phyloP scores from a whole-genome alignment of 176 grass and related monocot genomes.

The Poa annua region DNA sequence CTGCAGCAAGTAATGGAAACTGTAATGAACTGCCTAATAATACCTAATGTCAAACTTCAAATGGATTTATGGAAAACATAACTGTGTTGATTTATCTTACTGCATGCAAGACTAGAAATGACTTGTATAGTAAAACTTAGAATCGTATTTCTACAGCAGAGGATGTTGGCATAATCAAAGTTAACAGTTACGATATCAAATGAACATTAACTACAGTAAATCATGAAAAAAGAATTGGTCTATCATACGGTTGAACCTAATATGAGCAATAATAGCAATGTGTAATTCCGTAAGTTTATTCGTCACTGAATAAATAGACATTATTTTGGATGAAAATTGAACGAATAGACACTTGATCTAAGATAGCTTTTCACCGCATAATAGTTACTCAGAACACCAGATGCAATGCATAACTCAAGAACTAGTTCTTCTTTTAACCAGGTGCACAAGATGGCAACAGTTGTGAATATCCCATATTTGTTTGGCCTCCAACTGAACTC shows the following conservation, averaged over 20 bases:
- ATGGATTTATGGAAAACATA: conserved; percentile 8
- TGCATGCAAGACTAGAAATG: neutral
- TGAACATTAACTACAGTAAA: neutral
- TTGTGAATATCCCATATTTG: neutral
- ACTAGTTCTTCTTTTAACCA: conserved; percentile 8
- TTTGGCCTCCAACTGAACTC: neutral
- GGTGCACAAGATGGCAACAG: neutral
- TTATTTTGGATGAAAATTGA: neutral
- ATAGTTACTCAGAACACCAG: conserved; percentile 25
- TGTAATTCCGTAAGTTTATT: conserved; percentile 4
- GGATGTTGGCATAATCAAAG: neutral
- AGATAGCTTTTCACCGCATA: conserved; percentile 13
- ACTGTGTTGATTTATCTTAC: neutral
- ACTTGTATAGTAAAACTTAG: neutral
- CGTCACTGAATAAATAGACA: neutral
- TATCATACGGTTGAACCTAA: neutral
- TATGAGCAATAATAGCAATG: neutral
- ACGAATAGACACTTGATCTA: neutral
- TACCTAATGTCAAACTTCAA: neutral
- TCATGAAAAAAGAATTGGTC: conserved; percentile 19
- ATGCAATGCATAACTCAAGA: neutral
- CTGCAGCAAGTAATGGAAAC: conserved; percentile 40
- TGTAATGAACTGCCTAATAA: conserved; percentile 23
- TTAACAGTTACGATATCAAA: conserved; percentile 6
- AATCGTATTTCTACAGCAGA: neutral